A percentile compares a stretch with the other conserved stretches of the same genome.
Conservation (phyloP, 2,329 filamentous ascomycete genomes). For the Apiospora saccharicola region DNA sequence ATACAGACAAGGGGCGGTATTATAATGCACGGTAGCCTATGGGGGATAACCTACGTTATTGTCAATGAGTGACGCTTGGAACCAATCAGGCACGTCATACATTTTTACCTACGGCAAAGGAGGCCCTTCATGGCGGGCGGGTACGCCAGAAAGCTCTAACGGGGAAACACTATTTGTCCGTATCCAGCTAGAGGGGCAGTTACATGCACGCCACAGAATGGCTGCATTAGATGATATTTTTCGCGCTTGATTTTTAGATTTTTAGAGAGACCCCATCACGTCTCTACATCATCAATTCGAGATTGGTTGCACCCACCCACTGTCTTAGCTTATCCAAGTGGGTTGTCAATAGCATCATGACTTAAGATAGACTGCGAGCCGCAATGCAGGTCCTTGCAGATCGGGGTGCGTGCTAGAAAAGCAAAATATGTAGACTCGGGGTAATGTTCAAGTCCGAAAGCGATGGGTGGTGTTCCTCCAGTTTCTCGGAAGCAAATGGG, state of each 20-base stretch:
- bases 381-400: neutral
- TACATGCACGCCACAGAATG: too few relatives aligned
- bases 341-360: slow-evolving; percentile 5
- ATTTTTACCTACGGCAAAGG: neutral
- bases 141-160: neutral
- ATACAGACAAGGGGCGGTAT: neutral
- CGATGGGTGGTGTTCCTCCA: neutral
- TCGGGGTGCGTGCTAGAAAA: neutral
- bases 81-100: slow-evolving; percentile 7
- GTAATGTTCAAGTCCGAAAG: neutral
- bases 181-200: too few relatives aligned
- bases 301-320: too few relatives aligned
- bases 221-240: too few relatives aligned
- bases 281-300: too few relatives aligned
- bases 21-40: neutral
- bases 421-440: neutral
- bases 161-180: neutral
- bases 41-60: neutral
- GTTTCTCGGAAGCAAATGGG: neutral
- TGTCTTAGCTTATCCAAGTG: too few relatives aligned
- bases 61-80: neutral
- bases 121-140: neutral
- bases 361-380: neutral
- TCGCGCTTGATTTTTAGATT: too few relatives aligned
- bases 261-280: too few relatives aligned